phyloP scores from a whole-genome alignment of 305 asterid genomes.

The Withania somnifera region DNA sequence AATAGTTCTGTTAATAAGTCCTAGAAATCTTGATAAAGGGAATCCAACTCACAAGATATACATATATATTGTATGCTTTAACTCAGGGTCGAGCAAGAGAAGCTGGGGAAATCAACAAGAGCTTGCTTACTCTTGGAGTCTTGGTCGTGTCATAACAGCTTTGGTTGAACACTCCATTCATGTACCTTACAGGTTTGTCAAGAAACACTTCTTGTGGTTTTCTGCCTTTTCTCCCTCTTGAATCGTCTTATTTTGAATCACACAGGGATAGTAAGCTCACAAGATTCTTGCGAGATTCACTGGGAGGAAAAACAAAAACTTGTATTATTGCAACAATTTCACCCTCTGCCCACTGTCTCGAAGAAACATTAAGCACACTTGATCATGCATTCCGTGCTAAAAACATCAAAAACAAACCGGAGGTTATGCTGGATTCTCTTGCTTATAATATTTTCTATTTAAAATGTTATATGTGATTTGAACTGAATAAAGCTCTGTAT shows the following conservation, averaged over 20 bases:
- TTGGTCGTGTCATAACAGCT: slow-evolving; percentile 78
- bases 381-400: slow-evolving; percentile 86
- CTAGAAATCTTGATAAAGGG: background rate
- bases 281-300: slow-evolving; percentile 75
- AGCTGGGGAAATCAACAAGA: slow-evolving; percentile 87
- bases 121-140: slow-evolving; percentile 77
- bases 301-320: slow-evolving; percentile 85
- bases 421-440: slow-evolving; percentile 27
- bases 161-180: slow-evolving; percentile 78
- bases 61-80: background rate
- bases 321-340: slow-evolving; percentile 80
- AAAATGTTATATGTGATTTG: background rate
- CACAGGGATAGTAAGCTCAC: slow-evolving; percentile 85
- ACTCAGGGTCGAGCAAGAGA: slow-evolving; percentile 84
- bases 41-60: background rate
- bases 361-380: slow-evolving; percentile 73
- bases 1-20: background rate
- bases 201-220: background rate
- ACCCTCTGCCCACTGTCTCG: slow-evolving; percentile 58
- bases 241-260: background rate
- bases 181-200: slow-evolving; percentile 61
- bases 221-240: slow-evolving; percentile 3
- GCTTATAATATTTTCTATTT: background rate
- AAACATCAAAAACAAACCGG: slow-evolving; percentile 79
- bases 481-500: slow-evolving; percentile 21